Evolutionary conservation across 208 protist species (phyloP), one percentile per base, ranked within the genome.

Genomic region (Crithidia mellificae): DNA sequence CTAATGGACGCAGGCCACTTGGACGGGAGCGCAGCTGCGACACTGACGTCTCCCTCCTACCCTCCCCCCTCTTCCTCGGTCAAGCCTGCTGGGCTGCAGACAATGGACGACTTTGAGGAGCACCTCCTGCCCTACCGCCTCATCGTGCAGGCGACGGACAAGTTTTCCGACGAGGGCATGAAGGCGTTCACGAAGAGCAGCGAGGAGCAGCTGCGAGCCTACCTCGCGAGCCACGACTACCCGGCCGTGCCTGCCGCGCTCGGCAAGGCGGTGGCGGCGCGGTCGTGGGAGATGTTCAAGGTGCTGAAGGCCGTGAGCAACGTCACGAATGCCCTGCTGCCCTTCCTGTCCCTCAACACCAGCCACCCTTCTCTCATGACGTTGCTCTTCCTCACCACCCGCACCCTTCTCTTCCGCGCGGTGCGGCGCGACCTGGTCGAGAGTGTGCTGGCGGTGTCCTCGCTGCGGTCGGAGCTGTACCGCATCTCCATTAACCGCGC

Each of bases 401-500:
- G 91, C 24, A 67, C 52, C 27, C 44, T 95, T 17, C 73, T 97
- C 27, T 94, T 95, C 59, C 43, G 72, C 27, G 76, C 78, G 24
- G 63, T 91, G 56, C 83, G 90, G 15, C 69, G 76, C 68, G 77
- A 78, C 44, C 61, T 97, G 25, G 77, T 85, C 2, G 83, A 90
- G 54, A 78, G 72, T 39, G 67, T 93, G 55, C 74, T 97, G 32
- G 68, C 77, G 27, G 87, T 91, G 73, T 96, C 89, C 27, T 93
- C 87, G 62, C 69, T 83, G 55, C 78, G 80, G 25, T 67, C 79
- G 15, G 91, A 96, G 66, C 80, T 88, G 47, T 79, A 91, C 62
- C 79, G 90, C 51, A 55, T 97, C 46, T 95, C 82, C 55, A 85
- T 97, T 56, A 97, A 96, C 73, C 87, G 93, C 59, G 65, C 74